Evolutionary conservation across 345 rosid species (phyloP).

Genomic region (Populus pruinosa): DNA sequence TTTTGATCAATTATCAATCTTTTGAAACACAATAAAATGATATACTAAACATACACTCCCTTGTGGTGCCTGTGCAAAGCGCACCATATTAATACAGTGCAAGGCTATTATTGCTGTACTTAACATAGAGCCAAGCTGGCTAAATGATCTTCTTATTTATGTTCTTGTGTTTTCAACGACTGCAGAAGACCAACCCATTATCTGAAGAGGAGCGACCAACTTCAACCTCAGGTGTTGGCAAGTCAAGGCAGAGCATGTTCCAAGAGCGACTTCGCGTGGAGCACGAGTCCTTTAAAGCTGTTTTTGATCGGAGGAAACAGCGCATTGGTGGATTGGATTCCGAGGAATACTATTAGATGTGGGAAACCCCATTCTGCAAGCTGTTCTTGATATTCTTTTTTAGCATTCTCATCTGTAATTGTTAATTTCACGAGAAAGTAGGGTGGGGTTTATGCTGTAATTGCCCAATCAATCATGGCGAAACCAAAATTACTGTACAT

Average conservation of each 20-base stretch:
- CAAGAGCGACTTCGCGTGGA: slow-evolving; percentile 80
- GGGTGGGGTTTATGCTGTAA: too few species aligned
- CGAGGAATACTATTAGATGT: slow-evolving; percentile 39
- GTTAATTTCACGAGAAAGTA: background rate
- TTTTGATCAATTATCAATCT: too few species aligned
- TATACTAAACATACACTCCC: too few species aligned
- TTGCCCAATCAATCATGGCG: too few species aligned
- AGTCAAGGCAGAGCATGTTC: slow-evolving; percentile 53
- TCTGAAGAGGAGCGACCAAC: slow-evolving; percentile 37
- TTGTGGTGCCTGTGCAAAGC: too few species aligned
- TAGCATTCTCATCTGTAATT: background rate
- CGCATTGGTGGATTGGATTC: slow-evolving; percentile 45
- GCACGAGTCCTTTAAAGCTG: slow-evolving; percentile 78
- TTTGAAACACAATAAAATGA: too few species aligned
- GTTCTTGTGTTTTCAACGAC: background rate
- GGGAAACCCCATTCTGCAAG: background rate
- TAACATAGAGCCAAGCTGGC: background rate
- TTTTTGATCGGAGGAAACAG: slow-evolving; percentile 66
- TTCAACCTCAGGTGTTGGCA: slow-evolving; percentile 31
- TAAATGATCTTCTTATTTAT: background rate
- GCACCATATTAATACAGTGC: too few species aligned
- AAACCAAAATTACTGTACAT: too few species aligned
- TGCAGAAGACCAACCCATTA: slow-evolving; percentile 76
- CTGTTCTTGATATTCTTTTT: background rate
- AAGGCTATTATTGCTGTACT: background rate